Evolutionary conservation across 306 rosid genomes (phyloP).

Genomic region (Vicia faba): DNA sequence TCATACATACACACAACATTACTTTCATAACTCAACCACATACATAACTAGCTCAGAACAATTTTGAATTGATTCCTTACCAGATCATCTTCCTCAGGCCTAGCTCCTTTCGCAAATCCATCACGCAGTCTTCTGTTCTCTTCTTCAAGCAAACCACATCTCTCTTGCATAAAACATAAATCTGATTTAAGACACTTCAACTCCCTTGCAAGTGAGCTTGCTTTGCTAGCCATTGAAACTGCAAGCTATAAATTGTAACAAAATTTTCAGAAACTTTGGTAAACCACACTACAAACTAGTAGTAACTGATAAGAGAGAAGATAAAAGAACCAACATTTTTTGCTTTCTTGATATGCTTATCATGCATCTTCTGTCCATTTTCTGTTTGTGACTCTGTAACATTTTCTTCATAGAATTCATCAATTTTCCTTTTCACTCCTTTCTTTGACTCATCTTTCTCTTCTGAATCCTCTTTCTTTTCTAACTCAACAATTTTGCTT

Average conservation of each 20-base stretch:
- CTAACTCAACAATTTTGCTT: constrained; percentile 45
- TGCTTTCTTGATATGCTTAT: constrained; percentile 70
- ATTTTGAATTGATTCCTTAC: constrained; percentile 41
- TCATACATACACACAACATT: constrained; percentile 17
- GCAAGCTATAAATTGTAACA: constrained; percentile 59
- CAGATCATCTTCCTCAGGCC: constrained; percentile 94
- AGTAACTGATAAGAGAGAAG: neutral
- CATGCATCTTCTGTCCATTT: constrained; percentile 43
- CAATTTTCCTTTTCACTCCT: constrained; percentile 73
- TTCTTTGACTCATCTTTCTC: constrained; percentile 48
- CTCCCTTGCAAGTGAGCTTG: constrained; percentile 80
- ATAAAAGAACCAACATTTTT: constrained; percentile 64
- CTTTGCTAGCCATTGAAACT: constrained; percentile 83
- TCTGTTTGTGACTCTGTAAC: constrained; percentile 45
- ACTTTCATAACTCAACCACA: neutral
- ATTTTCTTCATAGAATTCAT: constrained; percentile 57
- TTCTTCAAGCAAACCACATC: constrained; percentile 75
- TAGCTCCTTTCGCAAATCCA: constrained; percentile 65
- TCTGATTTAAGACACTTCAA: constrained; percentile 72
- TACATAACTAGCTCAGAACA: neutral
- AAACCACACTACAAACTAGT: neutral
- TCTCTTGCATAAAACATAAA: constrained; percentile 77
- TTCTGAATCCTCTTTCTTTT: constrained; percentile 42
- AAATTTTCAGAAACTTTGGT: too few species aligned
- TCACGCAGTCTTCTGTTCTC: constrained; percentile 84